These are phyloP conservation scores for Chaetomium strumarium DNA, from an alignment of 2,329 filamentous ascomycete species.

Conservation along the genomic window DNA sequence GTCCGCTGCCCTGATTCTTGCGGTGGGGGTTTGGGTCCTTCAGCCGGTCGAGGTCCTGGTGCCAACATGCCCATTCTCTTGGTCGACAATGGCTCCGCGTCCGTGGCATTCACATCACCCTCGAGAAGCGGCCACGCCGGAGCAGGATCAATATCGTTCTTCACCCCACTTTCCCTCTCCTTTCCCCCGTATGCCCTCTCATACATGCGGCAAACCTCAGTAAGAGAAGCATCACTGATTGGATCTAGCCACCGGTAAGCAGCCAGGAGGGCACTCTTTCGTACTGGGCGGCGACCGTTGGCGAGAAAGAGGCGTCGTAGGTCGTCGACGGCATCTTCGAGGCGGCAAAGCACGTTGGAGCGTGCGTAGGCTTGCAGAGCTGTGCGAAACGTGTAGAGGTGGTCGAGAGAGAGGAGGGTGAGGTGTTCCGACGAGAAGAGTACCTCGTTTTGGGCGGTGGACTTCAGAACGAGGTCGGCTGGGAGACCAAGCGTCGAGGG, in stretches of 20 bases:
- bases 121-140: constrained; percentile 17
- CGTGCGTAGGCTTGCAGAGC: constrained; percentile 53
- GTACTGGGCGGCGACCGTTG: constrained; percentile 44
- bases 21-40: background rate
- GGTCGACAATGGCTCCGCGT: constrained; percentile 11
- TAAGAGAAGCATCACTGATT: constrained; percentile 43
- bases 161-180: constrained; percentile 19
- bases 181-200: constrained; percentile 21
- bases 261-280: constrained; percentile 45
- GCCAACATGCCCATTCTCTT: background rate
- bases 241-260: constrained; percentile 52
- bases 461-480: constrained; percentile 48
- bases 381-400: constrained; percentile 59
- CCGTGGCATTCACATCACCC: background rate
- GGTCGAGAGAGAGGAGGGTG: constrained; percentile 54
- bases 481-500: constrained; percentile 42
- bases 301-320: constrained; percentile 54
- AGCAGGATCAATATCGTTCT: constrained; percentile 21
- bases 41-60: background rate
- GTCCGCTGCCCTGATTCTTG: background rate
- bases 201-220: constrained; percentile 40
- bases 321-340: constrained; percentile 59
- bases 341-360: constrained; percentile 37
- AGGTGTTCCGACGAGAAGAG: constrained; percentile 56
- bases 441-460: constrained; percentile 53